Conservation (phyloP, 305 asterid species). For the Fraxinus ornus region DNA sequence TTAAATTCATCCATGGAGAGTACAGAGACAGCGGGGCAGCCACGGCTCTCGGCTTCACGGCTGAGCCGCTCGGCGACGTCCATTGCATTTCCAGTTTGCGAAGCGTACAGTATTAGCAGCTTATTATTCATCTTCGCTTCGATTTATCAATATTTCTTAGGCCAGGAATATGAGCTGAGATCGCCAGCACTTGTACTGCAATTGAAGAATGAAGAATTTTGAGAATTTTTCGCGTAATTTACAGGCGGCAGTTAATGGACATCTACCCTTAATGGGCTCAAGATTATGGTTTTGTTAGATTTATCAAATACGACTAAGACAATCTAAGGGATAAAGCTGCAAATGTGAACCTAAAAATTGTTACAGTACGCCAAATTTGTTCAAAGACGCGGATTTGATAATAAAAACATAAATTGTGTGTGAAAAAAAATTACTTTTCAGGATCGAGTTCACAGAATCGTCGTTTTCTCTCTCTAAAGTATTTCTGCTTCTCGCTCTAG, state of each 20-base stretch:
- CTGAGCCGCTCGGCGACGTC: conserved; percentile 84
- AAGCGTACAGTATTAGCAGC: conserved; percentile 70
- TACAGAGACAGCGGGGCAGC: conserved; percentile 60
- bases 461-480: too few species aligned
- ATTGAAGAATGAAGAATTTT: neutral
- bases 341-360: too few species aligned
- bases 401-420: too few species aligned
- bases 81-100: conserved; percentile 86
- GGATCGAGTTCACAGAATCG: too few species aligned
- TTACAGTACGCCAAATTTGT: too few species aligned
- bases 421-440: too few species aligned
- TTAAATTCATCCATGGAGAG: conserved; percentile 72
- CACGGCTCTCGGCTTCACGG: conserved; percentile 87
- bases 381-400: too few species aligned
- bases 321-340: too few species aligned
- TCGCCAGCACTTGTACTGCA: neutral
- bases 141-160: neutral
- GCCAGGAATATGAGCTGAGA: neutral
- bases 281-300: too few species aligned
- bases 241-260: neutral
- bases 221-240: neutral
- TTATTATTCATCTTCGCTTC: conserved; percentile 34
- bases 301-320: too few species aligned
- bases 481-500: too few species aligned
- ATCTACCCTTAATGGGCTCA: neutral